phyloP scores from a whole-genome alignment of 2,329 filamentous ascomycete genomes.

The Sporothrix dimorphospora region DNA sequence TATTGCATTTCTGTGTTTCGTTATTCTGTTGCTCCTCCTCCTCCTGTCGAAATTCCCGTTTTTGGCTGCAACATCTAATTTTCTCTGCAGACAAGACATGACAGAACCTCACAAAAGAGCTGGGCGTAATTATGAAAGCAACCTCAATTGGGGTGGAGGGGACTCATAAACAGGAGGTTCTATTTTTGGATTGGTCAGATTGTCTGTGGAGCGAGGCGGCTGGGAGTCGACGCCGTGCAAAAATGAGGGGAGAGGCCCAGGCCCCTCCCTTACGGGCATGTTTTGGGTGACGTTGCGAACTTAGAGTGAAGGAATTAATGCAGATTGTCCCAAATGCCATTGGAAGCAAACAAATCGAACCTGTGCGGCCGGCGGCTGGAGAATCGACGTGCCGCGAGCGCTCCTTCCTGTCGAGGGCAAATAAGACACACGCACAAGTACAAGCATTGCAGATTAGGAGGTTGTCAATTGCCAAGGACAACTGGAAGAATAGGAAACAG shows the following conservation, averaged over 20 bases:
- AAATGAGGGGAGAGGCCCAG: constrained; percentile 8
- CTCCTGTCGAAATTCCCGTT: too few relatives aligned
- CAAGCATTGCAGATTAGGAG: not conserved
- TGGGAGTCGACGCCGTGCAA: not conserved
- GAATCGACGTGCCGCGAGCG: not conserved
- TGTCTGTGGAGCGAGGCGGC: not conserved
- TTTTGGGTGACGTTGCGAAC: not conserved
- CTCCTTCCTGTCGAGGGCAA: not conserved
- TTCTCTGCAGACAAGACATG: too few relatives aligned
- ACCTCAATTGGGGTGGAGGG: not conserved
- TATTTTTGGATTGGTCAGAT: constrained; percentile 4
- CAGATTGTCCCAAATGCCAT: not conserved
- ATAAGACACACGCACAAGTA: not conserved
- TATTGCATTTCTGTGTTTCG: not conserved
- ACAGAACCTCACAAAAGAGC: not conserved
- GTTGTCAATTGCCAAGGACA: not conserved
- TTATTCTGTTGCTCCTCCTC: too few relatives aligned
- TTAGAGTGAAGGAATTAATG: not conserved
- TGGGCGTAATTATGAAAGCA: not conserved
- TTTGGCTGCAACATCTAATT: too few relatives aligned
- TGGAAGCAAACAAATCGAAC: not conserved
- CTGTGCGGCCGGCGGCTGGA: not conserved
- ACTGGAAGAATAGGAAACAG: not conserved
- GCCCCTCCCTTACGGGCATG: not conserved
- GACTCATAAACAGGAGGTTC: not conserved